Conservation (phyloP, 1,284 basidiomycete species). For the Fomitopsis betulina region DNA sequence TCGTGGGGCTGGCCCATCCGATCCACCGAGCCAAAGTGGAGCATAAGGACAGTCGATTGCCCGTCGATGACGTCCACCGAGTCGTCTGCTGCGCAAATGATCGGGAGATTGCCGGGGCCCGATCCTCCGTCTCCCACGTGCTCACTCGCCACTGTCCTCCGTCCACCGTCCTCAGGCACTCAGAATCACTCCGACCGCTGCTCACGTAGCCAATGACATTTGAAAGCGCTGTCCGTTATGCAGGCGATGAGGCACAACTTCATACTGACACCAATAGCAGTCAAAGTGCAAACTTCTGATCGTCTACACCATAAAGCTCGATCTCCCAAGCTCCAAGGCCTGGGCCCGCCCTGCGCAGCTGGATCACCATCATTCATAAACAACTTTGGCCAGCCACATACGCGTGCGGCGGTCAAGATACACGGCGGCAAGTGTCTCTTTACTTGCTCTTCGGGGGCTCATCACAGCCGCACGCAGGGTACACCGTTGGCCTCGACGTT, state of each 20-base stretch:
- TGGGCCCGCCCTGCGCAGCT: too few species aligned
- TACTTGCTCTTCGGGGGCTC: background rate
- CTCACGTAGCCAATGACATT: too few species aligned
- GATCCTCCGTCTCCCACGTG: background rate
- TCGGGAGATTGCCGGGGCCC: background rate
- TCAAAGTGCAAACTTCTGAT: too few species aligned
- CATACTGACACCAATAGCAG: too few species aligned
- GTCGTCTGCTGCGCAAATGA: background rate
- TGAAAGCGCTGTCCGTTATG: too few species aligned
- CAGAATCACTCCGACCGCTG: too few species aligned
- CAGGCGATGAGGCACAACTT: too few species aligned
- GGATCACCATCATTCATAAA: background rate
- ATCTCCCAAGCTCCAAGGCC: too few species aligned
- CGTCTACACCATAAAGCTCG: too few species aligned
- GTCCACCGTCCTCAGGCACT: background rate
- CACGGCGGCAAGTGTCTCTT: background rate
- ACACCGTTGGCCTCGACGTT: constrained; percentile 1
- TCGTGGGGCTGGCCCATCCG: background rate
- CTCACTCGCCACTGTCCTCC: background rate
- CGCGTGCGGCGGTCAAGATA: background rate
- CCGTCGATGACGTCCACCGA: background rate
- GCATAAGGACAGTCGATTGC: background rate
- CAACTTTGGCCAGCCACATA: background rate
- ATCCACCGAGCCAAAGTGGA: background rate
- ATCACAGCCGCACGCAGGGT: background rate